Conservation (phyloP, 768 basidiomycete genomes). For the Boletus fagicola region DNA sequence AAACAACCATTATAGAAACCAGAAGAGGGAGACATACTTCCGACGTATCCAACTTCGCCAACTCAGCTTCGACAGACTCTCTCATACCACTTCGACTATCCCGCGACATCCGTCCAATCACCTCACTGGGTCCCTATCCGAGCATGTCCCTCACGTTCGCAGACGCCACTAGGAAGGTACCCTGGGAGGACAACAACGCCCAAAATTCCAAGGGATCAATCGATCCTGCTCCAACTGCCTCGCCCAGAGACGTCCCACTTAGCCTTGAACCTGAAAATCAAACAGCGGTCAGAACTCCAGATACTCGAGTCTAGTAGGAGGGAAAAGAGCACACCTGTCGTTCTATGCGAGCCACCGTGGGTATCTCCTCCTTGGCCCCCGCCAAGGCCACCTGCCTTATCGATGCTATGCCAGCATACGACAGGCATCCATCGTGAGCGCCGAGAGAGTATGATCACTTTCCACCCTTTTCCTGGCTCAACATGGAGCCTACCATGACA, state of each 20-base stretch:
- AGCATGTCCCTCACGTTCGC: conserved; percentile 57
- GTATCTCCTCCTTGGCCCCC: not conserved
- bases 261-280: conserved; percentile 2
- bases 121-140: conserved; percentile 55
- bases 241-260: not conserved
- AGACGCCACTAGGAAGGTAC: not conserved
- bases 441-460: too few species aligned
- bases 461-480: conserved; percentile 82
- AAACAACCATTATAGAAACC: too few species aligned
- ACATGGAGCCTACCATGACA: conserved; percentile 81
- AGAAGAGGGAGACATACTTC: too few species aligned
- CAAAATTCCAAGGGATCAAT: conserved; percentile 44
- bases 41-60: conserved; percentile 25
- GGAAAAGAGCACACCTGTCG: conserved; percentile 23
- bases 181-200: conserved; percentile 46
- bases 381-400: conserved; percentile 41
- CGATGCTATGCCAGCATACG: conserved; percentile 59
- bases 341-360: not conserved
- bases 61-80: conserved; percentile 28
- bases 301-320: not conserved
- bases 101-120: conserved; percentile 48
- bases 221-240: not conserved
- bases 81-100: conserved; percentile 18
- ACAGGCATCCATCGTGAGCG: conserved; percentile 46
- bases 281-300: not conserved